These are phyloP conservation scores for Geotrichum aggregatum DNA, from an alignment of 1,139 yeast genomes.

Conservation along the genomic window DNA sequence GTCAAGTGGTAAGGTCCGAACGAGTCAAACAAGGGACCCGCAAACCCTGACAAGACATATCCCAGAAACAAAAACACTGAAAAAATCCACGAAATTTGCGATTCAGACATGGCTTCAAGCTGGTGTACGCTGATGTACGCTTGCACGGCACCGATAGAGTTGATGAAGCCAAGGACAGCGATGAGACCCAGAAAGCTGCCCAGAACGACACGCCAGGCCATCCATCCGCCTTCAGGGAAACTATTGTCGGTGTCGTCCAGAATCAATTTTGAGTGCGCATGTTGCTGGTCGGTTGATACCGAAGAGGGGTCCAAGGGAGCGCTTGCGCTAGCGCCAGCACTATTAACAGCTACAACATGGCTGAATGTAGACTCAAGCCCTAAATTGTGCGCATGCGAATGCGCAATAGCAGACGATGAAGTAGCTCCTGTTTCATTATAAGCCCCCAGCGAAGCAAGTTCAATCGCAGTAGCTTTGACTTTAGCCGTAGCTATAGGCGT, in stretches of 20 bases:
- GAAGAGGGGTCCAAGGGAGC: too few species aligned
- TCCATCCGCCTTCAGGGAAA: slow-evolving; percentile 53
- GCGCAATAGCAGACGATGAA: too few species aligned
- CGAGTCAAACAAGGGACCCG: slow-evolving; percentile 60
- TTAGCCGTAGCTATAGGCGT: too few species aligned
- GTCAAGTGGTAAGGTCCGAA: slow-evolving; percentile 55
- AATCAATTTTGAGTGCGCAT: too few species aligned
- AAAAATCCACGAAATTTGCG: slow-evolving; percentile 66
- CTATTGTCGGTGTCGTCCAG: slow-evolving; percentile 4
- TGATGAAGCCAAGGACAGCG: slow-evolving; percentile 61
- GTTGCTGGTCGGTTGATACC: too few species aligned
- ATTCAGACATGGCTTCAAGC: slow-evolving; percentile 44
- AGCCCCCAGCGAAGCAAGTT: too few species aligned
- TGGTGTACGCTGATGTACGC: slow-evolving; percentile 59
- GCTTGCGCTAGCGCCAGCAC: slow-evolving; percentile 42
- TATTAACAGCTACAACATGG: slow-evolving; percentile 32
- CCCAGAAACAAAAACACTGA: slow-evolving; percentile 55
- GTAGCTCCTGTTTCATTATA: too few species aligned
- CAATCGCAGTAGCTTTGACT: too few species aligned
- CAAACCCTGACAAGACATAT: slow-evolving; percentile 53
- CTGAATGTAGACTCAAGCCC: neutral
- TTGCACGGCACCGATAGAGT: slow-evolving; percentile 67
- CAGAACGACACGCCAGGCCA: slow-evolving; percentile 53
- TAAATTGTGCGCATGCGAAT: neutral
- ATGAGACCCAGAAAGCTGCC: slow-evolving; percentile 64